phyloP scores from a whole-genome alignment of 2,329 filamentous ascomycete species.

The Mariannaea elegans region DNA sequence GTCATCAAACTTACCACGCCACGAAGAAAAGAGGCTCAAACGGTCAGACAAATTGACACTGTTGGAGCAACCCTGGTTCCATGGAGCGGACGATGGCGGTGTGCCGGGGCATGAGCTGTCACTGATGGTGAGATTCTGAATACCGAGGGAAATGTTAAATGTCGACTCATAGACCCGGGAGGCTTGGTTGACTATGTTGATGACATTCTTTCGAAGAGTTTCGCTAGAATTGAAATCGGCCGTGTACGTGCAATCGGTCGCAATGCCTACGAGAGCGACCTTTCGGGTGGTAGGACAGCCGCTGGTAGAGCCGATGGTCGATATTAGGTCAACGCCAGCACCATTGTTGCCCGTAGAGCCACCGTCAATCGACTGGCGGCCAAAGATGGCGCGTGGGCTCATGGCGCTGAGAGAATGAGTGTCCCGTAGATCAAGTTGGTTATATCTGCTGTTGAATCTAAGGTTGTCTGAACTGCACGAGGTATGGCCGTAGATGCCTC shows the following conservation, averaged over 20 bases:
- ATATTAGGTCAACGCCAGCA: slow-evolving; percentile 75
- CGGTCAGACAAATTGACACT: slow-evolving; percentile 75
- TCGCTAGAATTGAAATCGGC: slow-evolving; percentile 71
- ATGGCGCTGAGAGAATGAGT: slow-evolving; percentile 67
- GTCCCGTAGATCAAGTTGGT: slow-evolving; percentile 67
- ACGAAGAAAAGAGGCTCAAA: slow-evolving; percentile 86
- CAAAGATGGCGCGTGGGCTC: slow-evolving; percentile 73
- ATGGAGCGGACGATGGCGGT: slow-evolving; percentile 72
- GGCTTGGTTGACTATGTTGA: slow-evolving; percentile 84
- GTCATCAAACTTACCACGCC: slow-evolving; percentile 82
- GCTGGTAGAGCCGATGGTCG: slow-evolving; percentile 80
- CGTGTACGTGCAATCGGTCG: slow-evolving; percentile 92
- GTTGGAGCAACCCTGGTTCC: slow-evolving; percentile 81
- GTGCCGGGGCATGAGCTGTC: slow-evolving; percentile 78
- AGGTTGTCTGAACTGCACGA: slow-evolving; percentile 81
- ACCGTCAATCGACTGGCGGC: slow-evolving; percentile 75
- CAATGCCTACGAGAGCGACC: slow-evolving; percentile 90
- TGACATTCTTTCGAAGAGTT: slow-evolving; percentile 75
- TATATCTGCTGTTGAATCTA: slow-evolving; percentile 77
- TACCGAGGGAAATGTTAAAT: slow-evolving; percentile 94
- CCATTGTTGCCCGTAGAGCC: slow-evolving; percentile 74
- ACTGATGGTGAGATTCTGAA: slow-evolving; percentile 85
- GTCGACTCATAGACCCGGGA: slow-evolving; percentile 88
- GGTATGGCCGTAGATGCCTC: slow-evolving; percentile 55
- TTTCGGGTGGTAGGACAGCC: slow-evolving; percentile 92